Evolutionary conservation across 2,329 filamentous ascomycete genomes (phyloP), one percentile per base, ranked within the genome.

Genomic region (Pleoardoris graminearum): DNA sequence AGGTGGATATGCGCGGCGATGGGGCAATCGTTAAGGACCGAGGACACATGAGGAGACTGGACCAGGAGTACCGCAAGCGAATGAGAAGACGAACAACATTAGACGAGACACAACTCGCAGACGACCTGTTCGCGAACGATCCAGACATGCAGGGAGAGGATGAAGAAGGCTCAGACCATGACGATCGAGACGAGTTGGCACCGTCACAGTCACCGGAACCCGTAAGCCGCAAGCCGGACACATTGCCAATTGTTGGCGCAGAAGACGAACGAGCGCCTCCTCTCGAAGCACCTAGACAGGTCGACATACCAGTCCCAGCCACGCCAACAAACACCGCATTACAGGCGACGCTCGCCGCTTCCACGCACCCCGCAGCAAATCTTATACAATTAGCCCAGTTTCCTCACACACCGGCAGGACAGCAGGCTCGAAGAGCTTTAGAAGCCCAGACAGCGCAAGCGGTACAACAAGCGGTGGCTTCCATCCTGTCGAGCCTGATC

Each of bases 1-100:
- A 96, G 75, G 91, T 97, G 64, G 90, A 97, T 71, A 79, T 96
- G 51, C 79, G 43, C 29, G 30, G 80, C 44, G 93, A 89, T 0
- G 91, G 90, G 48, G 80, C 89, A 53, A 85, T 97, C 41, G 81
- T 96, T n/a, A 86, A 97, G 50, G 83, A 97, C 72, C 94, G 96
- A 78, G 93, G 94, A 0, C 94, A 97, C 75, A 71, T 97, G 47
- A 71, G 82, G 45, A 71, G 83, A 66, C 85, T 90, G 68, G 64
- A 36, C 59, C 59, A 38, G 38, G 53, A 47, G 52, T 56, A 48
- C 74, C 65, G 29, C 57, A 64, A 50, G 48, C 59, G 39, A 11
- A 32, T 37, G 7, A 17, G 39, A 51, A 58, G 37, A 25, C 43
- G 47, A 1, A 36, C 30, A 14, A 29, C 43, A 27, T 11, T 35